Evolutionary conservation across 768 basidiomycete species (phyloP).

Genomic region (Phlebiopsis flavidoalba): DNA sequence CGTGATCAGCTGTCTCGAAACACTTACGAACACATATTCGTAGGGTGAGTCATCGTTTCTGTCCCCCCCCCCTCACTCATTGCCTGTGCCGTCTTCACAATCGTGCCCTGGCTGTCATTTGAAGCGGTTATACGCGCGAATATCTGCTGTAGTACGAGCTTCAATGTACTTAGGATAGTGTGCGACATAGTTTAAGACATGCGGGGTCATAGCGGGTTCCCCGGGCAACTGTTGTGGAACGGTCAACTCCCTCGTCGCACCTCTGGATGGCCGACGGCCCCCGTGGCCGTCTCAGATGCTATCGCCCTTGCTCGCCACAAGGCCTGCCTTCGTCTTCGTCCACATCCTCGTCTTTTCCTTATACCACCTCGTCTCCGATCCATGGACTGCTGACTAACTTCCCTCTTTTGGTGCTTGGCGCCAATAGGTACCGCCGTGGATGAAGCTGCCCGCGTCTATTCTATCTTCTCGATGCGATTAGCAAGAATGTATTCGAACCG

Average conservation of each 20-base stretch:
- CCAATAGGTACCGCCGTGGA: conserved; percentile 76
- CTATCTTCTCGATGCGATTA: conserved; percentile 94
- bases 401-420: conserved; percentile 16
- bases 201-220: conserved; percentile 8
- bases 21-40: conserved; percentile 84
- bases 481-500: conserved; percentile 92
- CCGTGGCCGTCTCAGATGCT: background rate
- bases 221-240: background rate
- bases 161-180: conserved; percentile 12
- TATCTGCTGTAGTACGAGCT: conserved; percentile 4
- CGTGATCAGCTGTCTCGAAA: conserved; percentile 77
- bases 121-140: background rate
- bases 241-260: background rate
- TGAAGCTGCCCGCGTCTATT: conserved; percentile 93
- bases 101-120: background rate
- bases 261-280: conserved; percentile 12
- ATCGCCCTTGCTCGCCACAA: background rate
- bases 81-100: background rate
- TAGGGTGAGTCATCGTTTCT: conserved; percentile 61
- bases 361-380: background rate
- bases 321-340: conserved; percentile 9
- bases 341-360: background rate
- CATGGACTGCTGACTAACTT: conserved; percentile 67
- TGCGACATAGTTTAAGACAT: conserved; percentile 10
- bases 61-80: conserved; percentile 6